Base-by-base conservation (phyloP, 2,329 filamentous ascomycete species). In the Colletotrichum endophyticum region DNA sequence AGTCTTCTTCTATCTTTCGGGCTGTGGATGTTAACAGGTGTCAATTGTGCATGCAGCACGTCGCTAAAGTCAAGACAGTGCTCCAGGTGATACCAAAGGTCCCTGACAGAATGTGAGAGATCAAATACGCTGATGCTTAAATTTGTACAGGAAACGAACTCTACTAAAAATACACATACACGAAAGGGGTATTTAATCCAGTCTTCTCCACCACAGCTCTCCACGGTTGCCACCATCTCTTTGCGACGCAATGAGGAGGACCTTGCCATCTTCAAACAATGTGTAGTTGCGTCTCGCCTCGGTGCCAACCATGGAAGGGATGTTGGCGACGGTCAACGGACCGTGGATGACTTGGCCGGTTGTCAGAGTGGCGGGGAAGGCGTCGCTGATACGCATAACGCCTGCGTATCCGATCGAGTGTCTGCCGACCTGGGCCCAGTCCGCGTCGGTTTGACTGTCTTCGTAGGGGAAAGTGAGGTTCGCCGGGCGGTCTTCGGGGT, bases 261-360 rank as follows among this genome's bases (percentile, higher is more conserved):
- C 9, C 22, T 70, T 68, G 9, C 70, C 71, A 2, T 70, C 9
- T 19, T 79, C 73, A 16, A 75, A 75, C 1, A 78, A 57, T 7
- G 79, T 80, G 56, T 80, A 80, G 68, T 80, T 80, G 25, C 79
- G 73, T 16, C 36, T 28, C 28, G 79, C 77, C 22, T 61, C 57
- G 22, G 62, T 78, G 1, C 81, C 81, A 5, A 81, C 80, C 79
- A 79, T 80, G 1, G 78, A 75, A 8, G 82, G 81, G 27, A 83
- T 67, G 59, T 81, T 79, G 5, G 81, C 80, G 3, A 81, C 77
- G 0, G 72, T 77, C 15, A 80, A 76, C 5, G 81, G 81, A 0
- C 82, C 82, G 68, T 83, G 82, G 15, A 80, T 77, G 34, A 83
- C 76, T 67, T 80, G 79, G 16, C 82, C 81, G 4, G 79, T 59